Evolutionary conservation across 2,329 filamentous ascomycete genomes (phyloP), one percentile per base, ranked within the genome.

Genomic region (Truncatella angustata): DNA sequence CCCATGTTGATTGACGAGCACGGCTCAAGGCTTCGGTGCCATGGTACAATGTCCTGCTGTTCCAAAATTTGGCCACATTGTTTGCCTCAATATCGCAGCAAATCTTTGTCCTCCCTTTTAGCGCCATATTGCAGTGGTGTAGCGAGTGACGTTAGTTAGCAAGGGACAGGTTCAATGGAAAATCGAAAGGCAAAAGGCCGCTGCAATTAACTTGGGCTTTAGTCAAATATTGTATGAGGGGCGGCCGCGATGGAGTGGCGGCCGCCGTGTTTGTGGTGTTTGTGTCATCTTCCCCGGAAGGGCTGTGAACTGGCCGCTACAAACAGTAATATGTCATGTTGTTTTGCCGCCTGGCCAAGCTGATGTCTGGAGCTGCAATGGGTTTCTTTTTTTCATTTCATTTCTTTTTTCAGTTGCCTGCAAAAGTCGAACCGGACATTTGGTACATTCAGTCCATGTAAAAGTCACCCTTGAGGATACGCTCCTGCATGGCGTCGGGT

Each of bases 391-490:
- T n/a, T n/a, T n/a, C n/a, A n/a, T n/a, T n/a, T n/a, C n/a, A n/a
- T n/a, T n/a, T n/a, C n/a, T n/a, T n/a, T n/a, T n/a, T n/a, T n/a
- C n/a, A n/a, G n/a, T n/a, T n/a, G n/a, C n/a, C n/a, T n/a, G n/a
- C n/a, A n/a, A n/a, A n/a, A n/a, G n/a, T 26, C 20, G 14, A 9
- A 7, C 14, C 52, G 16, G 23, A 23, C 24, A 9, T 39, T n/a
- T 14, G 36, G 5, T 43, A 12, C 12, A 43, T 12, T 78, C 78
- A 96, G 66, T 97, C 92, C 91, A 97, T 97, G 76, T 94, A 94
- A 65, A 99, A 97, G 66, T 99, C 94, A 42, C 93, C 94, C 75
- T 96, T 94, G 60, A 99, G 80, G 63, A 99, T 97, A 60, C 95
- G 85, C 79, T 99, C 94, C 72, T 97, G 92, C 75, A 97, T 94